phyloP scores from a whole-genome alignment of 2,329 filamentous ascomycete species.

The Mycosphaerelloides madeirae region DNA sequence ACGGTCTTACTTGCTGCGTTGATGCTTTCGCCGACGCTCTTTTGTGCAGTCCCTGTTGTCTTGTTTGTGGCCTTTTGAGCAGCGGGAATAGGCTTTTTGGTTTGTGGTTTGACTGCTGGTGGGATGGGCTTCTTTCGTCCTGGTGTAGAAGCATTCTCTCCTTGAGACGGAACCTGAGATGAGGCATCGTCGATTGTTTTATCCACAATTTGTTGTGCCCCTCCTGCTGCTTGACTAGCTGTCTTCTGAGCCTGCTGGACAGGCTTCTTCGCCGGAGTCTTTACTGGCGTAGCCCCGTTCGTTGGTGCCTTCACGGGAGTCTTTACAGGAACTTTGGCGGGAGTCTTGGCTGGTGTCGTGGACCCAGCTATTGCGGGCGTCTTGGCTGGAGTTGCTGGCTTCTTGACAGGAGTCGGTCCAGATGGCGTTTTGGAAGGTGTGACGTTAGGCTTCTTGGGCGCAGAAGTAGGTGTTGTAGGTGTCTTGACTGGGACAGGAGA shows the following conservation, averaged over 20 bases:
- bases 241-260: conserved; percentile 16
- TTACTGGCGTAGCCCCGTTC: conserved; percentile 10
- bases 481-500: conserved; percentile 20
- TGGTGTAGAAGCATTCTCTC: conserved; percentile 3
- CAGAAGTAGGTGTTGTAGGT: conserved; percentile 13
- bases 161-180: conserved; percentile 7
- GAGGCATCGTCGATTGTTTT: too few relatives aligned
- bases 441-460: conserved; percentile 17
- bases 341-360: conserved; percentile 13
- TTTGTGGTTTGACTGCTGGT: conserved; percentile 16
- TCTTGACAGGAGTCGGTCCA: conserved; percentile 16
- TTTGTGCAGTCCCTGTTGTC: conserved; percentile 26
- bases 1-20: conserved; percentile 26
- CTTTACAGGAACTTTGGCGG: conserved; percentile 15
- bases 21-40: conserved; percentile 22
- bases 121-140: conserved; percentile 18
- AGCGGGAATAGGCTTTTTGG: conserved; percentile 9
- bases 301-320: conserved; percentile 9
- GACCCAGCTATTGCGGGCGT: conserved; percentile 2
- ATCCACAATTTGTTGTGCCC: conserved; percentile 4
- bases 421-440: conserved; percentile 13
- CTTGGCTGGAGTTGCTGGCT: conserved; percentile 10
- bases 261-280: conserved; percentile 21
- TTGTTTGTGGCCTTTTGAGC: conserved; percentile 15
- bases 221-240: conserved; percentile 12